Evolutionary conservation across 2,329 filamentous ascomycete species (phyloP), one percentile per base, ranked within the genome.

Genomic region (Falciphora oryzae): DNA sequence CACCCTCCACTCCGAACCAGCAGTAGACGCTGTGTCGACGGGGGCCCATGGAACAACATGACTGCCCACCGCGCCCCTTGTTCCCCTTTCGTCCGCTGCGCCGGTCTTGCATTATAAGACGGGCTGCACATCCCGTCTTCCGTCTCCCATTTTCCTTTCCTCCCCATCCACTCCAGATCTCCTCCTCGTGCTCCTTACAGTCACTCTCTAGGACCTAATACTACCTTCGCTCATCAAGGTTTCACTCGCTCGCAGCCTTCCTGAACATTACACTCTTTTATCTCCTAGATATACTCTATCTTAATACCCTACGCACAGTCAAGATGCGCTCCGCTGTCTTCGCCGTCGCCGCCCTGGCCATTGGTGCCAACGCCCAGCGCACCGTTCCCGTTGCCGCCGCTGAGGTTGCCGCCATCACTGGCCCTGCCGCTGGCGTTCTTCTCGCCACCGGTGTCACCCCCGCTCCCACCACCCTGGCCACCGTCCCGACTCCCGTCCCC

Each of bases 311-410:
- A 16, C 56, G 14, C 56, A 22, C 25, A 18, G 25, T 63, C 61
- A 63, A 63, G 56, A 63, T 63, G 61, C 61, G 61, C 53, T 63
- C 61, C 27, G 61, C 61, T 31, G 3, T 60, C 58, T 31, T 60
- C 58, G 27, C 31, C 6, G 27, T n/a, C 29, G 58, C 27, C 58
- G 58, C 58, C n/a, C 31, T 60, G 58, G 58, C 58, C 58, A n/a
- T 38, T 13, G 28, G 27, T 35, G 58, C 22, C 31, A 6, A 60
- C 5, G 58, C 58, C 22, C 31, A 60, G 5, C 11, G 13, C 28
- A 28, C 11, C 5, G 4, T 14, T 22, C 22, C 28, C 28, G 58
- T 22, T 25, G 10, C 58, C 58, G 58, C 14, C 16, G 58, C 31
- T 14, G 18, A 31, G 11, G 59, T 32, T 59, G 58, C 58, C 28